Conservation (phyloP, 352 stramenopile genomes). For the Globisporangium camurandrum region DNA sequence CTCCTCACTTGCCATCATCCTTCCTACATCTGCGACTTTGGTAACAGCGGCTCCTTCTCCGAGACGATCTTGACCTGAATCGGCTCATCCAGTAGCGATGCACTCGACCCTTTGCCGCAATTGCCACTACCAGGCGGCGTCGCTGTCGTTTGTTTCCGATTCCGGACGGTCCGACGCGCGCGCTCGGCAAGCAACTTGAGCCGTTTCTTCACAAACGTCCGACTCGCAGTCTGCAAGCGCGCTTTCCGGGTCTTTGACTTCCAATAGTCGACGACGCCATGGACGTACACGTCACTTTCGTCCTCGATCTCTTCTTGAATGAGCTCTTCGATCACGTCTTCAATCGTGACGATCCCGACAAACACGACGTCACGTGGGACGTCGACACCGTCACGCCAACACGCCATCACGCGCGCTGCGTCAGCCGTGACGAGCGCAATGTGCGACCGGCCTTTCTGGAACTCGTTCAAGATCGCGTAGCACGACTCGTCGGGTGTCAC, state of each 20-base stretch:
- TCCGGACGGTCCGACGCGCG: conserved; percentile 34
- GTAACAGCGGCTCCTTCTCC: conserved; percentile 20
- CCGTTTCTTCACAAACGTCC: conserved; percentile 39
- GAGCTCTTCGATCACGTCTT: conserved; percentile 89
- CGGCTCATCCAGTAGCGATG: conserved; percentile 14
- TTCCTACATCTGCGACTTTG: conserved; percentile 6
- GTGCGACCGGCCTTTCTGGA: conserved; percentile 83
- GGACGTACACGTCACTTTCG: conserved; percentile 72
- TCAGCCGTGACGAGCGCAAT: conserved; percentile 76
- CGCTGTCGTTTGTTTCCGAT: conserved; percentile 13
- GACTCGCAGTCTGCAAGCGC: conserved; percentile 19
- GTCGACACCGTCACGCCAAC: conserved; percentile 37
- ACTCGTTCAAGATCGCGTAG: conserved; percentile 88
- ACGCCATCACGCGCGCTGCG: conserved; percentile 36
- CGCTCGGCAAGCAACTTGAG: conserved; percentile 49
- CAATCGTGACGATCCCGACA: conserved; percentile 86
- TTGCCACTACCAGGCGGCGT: neutral
- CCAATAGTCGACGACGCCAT: conserved; percentile 56
- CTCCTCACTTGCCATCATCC: neutral
- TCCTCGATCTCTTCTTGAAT: conserved; percentile 90
- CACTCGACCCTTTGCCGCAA: too few relatives aligned
- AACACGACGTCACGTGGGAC: conserved; percentile 44
- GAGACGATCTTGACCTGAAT: conserved; percentile 30
- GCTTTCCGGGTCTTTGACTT: conserved; percentile 27
- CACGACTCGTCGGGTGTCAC: conserved; percentile 75